Evolutionary conservation across 129 eudicot species (phyloP), one percentile per base, ranked within the genome.

Genomic region (Tanacetum coccineum): DNA sequence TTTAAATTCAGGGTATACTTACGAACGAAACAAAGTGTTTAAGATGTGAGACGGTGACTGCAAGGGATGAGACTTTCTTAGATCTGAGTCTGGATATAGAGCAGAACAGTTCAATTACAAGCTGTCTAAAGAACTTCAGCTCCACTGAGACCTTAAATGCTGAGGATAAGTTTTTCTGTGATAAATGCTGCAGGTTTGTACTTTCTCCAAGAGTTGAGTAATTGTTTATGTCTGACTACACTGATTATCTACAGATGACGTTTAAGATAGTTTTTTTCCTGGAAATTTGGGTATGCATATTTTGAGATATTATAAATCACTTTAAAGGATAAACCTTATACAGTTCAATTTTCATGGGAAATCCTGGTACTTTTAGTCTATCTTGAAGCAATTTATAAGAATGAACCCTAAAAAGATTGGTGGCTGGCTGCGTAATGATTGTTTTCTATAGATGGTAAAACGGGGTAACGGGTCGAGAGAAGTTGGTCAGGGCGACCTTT

Each of bases 101-200:
- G 73, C 88, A 83, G 73, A 86, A 86, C 59, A 86, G 84, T 75
- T 86, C 94, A 22, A 86, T 86, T 59, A 86, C 88, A 6, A 86
- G 94, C 39, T 86, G 94, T 19, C 72, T 86, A 22, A 86, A 86
- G 67, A 82, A 88, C 68, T 89, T 89, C 52, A 86, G 96, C 62
- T 89, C 96, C 57, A 89, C 93, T 2, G 96, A 88, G 80, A 88
- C 96, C 14, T 71, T 88, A 63, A 88, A 89, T 80, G 96, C 94
- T 2, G 94, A 89, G 74, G 96, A 89, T 79, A 89, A 89, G 70
- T 86, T 89, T 68, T 89, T 89, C 76, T 89, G 94, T 67, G 93
- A 89, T 68, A 89, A 89, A 71, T 85, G 96, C 59, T 83, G 90
- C 90, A 85, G 96, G 96, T 85, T 58, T 39, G 53, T 58, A 11